phyloP scores from a whole-genome alignment of 805 yeast species.

The Candida yuanshanica region DNA sequence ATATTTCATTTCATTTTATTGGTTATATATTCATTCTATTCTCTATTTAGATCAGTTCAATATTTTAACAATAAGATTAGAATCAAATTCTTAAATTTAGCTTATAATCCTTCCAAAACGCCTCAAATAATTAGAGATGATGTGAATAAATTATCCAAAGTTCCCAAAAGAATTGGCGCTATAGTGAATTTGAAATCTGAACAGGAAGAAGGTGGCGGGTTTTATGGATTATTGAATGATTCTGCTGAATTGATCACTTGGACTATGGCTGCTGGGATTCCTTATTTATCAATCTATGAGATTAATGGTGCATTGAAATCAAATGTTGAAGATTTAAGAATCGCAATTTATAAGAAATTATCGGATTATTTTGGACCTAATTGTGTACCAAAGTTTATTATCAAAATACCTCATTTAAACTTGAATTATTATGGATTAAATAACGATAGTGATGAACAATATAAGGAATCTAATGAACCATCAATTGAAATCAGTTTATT shows the following conservation, averaged over 20 bases:
- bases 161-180: constrained; percentile 73
- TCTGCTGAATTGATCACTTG: constrained; percentile 77
- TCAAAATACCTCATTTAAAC: constrained; percentile 66
- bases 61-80: constrained; percentile 45
- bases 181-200: constrained; percentile 69
- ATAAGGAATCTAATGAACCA: constrained; percentile 33
- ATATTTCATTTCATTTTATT: constrained; percentile 32
- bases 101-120: constrained; percentile 66
- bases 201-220: constrained; percentile 85
- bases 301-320: constrained; percentile 61
- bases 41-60: constrained; percentile 48
- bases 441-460: constrained; percentile 28
- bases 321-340: constrained; percentile 49
- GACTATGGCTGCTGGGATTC: constrained; percentile 86
- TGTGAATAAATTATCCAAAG: constrained; percentile 62
- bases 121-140: constrained; percentile 87
- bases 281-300: constrained; percentile 70
- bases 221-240: constrained; percentile 73
- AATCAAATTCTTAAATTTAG: constrained; percentile 52
- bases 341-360: constrained; percentile 52
- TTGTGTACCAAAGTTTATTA: constrained; percentile 53
- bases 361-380: constrained; percentile 69
- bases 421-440: constrained; percentile 37
- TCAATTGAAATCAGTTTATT: constrained; percentile 57
- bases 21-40: constrained; percentile 47